Conservation (phyloP, 805 yeast species). For the Wickerhamiella australiensis region DNA sequence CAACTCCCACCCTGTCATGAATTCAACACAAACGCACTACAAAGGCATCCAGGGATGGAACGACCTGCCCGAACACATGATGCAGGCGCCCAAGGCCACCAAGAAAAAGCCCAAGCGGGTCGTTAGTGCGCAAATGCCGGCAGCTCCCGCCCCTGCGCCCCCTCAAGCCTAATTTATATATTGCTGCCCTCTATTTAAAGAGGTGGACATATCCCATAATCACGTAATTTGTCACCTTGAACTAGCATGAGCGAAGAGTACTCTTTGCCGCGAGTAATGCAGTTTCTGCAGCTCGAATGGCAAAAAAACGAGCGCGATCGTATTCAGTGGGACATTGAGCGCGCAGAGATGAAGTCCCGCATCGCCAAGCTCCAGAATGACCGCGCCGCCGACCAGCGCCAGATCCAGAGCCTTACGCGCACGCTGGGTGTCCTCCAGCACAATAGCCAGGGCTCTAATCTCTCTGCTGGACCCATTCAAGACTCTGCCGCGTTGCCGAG, state of each 20-base stretch:
- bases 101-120: constrained; percentile 3
- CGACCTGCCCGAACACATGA: constrained; percentile 15
- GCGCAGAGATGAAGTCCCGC: constrained; percentile 44
- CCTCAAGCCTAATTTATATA: neutral
- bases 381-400: constrained; percentile 31
- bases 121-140: neutral
- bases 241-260: constrained; percentile 23
- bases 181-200: too few species aligned
- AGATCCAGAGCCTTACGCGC: constrained; percentile 21
- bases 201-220: neutral
- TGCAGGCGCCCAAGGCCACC: constrained; percentile 1
- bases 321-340: constrained; percentile 48
- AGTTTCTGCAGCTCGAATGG: constrained; percentile 50
- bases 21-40: constrained; percentile 22
- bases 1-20: neutral
- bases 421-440: constrained; percentile 20
- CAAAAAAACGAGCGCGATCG: constrained; percentile 48
- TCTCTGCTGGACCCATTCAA: too few species aligned
- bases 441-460: too few species aligned
- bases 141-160: neutral
- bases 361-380: constrained; percentile 45
- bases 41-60: constrained; percentile 24
- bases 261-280: constrained; percentile 44
- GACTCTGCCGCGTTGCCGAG: too few species aligned
- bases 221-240: neutral